Evolutionary conservation across 768 basidiomycete genomes (phyloP).

Genomic region (Boletus vinaceobasis): DNA sequence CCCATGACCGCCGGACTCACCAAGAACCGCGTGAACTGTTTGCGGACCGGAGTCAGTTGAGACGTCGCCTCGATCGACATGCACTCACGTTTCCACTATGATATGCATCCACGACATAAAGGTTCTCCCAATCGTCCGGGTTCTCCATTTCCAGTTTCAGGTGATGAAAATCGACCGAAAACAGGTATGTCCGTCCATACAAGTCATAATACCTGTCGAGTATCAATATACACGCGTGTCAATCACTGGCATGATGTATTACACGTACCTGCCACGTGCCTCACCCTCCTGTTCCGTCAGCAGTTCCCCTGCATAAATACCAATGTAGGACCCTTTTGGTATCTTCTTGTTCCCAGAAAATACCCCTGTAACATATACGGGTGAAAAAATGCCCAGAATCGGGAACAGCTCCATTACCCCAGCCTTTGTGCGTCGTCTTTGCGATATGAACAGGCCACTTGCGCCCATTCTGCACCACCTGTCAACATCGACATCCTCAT

Average conservation of each 20-base stretch:
- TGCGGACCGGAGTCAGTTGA: not conserved
- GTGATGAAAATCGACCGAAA: slow-evolving; percentile 78
- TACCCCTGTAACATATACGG: slow-evolving; percentile 48
- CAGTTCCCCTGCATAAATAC: slow-evolving; percentile 83
- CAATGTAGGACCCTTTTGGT: slow-evolving; percentile 66
- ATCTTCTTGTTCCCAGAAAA: slow-evolving; percentile 67
- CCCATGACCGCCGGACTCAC: too few relatives aligned
- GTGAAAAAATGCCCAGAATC: not conserved
- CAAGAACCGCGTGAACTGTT: slow-evolving; percentile 88
- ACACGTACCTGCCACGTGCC: slow-evolving; percentile 60
- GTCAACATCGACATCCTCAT: not conserved
- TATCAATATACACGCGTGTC: not conserved
- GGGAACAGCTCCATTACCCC: slow-evolving; percentile 53
- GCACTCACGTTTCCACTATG: slow-evolving; percentile 77
- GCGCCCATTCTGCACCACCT: slow-evolving; percentile 86
- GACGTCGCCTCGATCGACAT: not conserved
- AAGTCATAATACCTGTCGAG: slow-evolving; percentile 62
- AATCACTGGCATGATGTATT: not conserved
- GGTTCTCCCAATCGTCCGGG: slow-evolving; percentile 24
- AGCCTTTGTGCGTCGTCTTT: slow-evolving; percentile 76
- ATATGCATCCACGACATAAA: slow-evolving; percentile 79
- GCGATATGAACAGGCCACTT: slow-evolving; percentile 58
- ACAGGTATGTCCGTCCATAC: slow-evolving; percentile 75
- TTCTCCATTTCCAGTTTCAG: slow-evolving; percentile 38
- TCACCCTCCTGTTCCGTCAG: slow-evolving; percentile 68